Evolutionary conservation across 192 early-diverging fungal genomes (phyloP).

Genomic region (Helicostylum pulchrum): DNA sequence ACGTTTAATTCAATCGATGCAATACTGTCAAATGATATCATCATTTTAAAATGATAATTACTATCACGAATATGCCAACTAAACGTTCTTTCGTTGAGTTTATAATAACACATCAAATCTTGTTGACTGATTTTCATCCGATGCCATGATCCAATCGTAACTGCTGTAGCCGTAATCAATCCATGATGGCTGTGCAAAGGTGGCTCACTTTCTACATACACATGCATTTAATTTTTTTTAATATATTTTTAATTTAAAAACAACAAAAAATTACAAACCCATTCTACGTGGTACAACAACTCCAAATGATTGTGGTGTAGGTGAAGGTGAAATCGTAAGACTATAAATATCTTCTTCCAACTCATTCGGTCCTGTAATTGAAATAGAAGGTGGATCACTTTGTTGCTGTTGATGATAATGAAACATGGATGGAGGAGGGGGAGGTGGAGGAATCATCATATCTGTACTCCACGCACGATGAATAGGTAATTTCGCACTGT

Average conservation of each 20-base stretch:
- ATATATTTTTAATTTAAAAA: background rate
- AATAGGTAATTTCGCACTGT: slow-evolving; percentile 18
- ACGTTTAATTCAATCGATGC: slow-evolving; percentile 42
- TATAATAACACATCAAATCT: slow-evolving; percentile 56
- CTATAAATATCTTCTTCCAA: background rate
- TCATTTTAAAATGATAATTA: slow-evolving; percentile 57
- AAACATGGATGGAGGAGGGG: background rate
- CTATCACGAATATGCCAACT: slow-evolving; percentile 59
- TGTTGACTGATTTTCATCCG: slow-evolving; percentile 53
- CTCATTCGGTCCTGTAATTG: background rate
- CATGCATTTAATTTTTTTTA: too few relatives aligned
- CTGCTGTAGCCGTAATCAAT: slow-evolving; percentile 45
- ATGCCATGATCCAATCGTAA: slow-evolving; percentile 62
- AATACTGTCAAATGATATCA: slow-evolving; percentile 51
- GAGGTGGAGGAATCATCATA: slow-evolving; percentile 9
- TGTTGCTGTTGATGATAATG: background rate
- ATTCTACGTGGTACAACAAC: background rate
- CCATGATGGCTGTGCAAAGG: background rate
- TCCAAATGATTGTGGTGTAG: background rate
- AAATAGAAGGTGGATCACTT: slow-evolving; percentile 11
- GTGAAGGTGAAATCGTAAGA: background rate
- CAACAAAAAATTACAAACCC: background rate
- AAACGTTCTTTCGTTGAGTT: slow-evolving; percentile 43
- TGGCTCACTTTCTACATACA: slow-evolving; percentile 22
- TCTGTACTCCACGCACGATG: slow-evolving; percentile 36